Base-by-base conservation (phyloP, 2,329 filamentous ascomycete genomes). In the Alternaria infectoria region DNA sequence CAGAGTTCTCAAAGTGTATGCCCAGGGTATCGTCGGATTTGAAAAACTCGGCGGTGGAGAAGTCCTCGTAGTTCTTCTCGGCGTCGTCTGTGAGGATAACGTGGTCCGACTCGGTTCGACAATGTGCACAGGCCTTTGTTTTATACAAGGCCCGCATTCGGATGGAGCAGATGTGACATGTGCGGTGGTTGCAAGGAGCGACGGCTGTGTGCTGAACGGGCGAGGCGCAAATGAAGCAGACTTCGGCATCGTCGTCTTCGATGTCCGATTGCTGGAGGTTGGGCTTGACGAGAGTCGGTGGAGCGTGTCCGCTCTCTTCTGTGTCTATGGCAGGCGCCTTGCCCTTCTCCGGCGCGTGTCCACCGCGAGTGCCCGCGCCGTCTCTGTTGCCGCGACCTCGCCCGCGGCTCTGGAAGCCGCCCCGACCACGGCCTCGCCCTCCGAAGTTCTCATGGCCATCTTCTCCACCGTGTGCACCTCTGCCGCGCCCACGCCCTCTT, bases 141-240 rank as follows among this genome's bases (percentile, higher is more conserved):
- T 97, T 98, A 82, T 98, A 99, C 47, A 99, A 83, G 1, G 95
- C 96, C 72, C 96, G 88, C 88, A 98, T 88, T 63, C 96, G 88
- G 71, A 99, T 83, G 10, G 93, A 91, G 80, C 96, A 99, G 69
- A 98, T 97, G 82, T 99, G 96, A 78, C 96, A 99, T 52, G 95
- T 97, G 61, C 92, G 88, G 82, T 99, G 96, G 80, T 97, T 98
- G 82, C 96, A 99, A 19, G 96, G 95, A 30, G 94, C 90, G 68
- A 99, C 89, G 10, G 94, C 91, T 72, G 93, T 90, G 83, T 98
- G 93, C 52, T 91, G 89, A 51, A 99, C 90, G 3, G 90, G 88
- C 69, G 94, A 97, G 60, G 96, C 95, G 81, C 96, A 99, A 76
- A 99, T 99, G 81, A 98, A 98, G 87, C 96, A 99, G 65, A 97